Percentiles rank a stretch among this genome's conserved stretches.
Evolutionary conservation across 2,329 filamentous ascomycete species (phyloP).

Genomic region (Saccharata proteae): DNA sequence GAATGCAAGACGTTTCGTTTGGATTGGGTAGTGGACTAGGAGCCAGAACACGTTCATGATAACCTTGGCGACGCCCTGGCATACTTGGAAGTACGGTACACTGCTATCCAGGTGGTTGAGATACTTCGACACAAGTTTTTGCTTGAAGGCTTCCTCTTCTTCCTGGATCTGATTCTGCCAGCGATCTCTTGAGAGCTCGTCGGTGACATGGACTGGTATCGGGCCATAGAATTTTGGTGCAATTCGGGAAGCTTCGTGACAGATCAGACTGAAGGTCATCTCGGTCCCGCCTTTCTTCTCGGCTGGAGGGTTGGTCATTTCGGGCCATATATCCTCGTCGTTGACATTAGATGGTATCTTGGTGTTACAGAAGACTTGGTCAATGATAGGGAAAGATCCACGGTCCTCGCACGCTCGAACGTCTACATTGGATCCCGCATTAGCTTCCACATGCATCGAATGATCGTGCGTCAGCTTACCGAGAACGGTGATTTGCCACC

Average conservation of each 20-base stretch:
- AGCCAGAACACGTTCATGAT: constrained; percentile 6
- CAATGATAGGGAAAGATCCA: constrained; percentile 7
- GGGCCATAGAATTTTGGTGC: constrained; percentile 11
- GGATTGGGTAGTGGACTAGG: constrained; percentile 8
- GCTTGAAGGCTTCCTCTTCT: constrained; percentile 28
- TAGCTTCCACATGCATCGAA: too few species aligned
- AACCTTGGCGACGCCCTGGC: constrained; percentile 4
- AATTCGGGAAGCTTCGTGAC: constrained; percentile 20
- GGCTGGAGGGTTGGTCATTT: constrained; percentile 14
- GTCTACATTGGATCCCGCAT: constrained; percentile 32
- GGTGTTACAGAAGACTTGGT: constrained; percentile 18
- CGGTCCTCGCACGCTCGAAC: constrained; percentile 20
- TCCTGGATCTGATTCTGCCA: constrained; percentile 18
- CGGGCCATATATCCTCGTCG: constrained; percentile 29
- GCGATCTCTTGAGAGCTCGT: constrained; percentile 8
- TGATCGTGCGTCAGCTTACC: constrained; percentile 44
- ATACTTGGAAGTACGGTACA: constrained; percentile 2
- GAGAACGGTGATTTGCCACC: constrained; percentile 49
- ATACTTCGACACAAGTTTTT: constrained; percentile 26
- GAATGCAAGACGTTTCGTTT: constrained; percentile 7
- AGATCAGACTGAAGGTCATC: constrained; percentile 24
- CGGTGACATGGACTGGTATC: constrained; percentile 10
- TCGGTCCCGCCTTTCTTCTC: constrained; percentile 22
- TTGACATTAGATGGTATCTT: constrained; percentile 36
- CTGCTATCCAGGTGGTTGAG: constrained; percentile 19